phyloP scores from a whole-genome alignment of 2,329 filamentous ascomycete genomes.

The Penicillium digitatum region DNA sequence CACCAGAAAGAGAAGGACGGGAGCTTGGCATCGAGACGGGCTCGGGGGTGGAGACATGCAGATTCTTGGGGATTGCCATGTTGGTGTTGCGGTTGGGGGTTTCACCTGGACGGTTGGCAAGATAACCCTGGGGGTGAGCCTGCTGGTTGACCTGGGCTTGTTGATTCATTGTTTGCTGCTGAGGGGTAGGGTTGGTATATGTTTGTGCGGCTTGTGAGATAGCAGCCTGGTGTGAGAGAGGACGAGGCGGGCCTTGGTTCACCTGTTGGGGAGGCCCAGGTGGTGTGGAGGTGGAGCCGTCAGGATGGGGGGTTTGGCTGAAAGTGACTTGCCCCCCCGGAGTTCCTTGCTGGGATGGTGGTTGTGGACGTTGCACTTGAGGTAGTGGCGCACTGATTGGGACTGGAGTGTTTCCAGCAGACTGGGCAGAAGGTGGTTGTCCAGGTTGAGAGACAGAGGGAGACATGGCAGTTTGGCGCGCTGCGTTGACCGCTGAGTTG shows the following conservation, averaged over 20 bases:
- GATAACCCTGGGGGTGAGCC: slow-evolving; percentile 41
- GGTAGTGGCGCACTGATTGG: slow-evolving; percentile 21
- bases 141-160: slow-evolving; percentile 36
- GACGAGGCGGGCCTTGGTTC: slow-evolving; percentile 39
- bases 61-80: slow-evolving; percentile 77
- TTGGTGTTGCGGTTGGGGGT: slow-evolving; percentile 52
- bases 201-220: slow-evolving; percentile 45
- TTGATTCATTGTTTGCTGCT: slow-evolving; percentile 29
- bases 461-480: slow-evolving; percentile 40
- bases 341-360: slow-evolving; percentile 30
- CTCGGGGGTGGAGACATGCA: slow-evolving; percentile 67
- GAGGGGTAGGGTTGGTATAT: slow-evolving; percentile 37
- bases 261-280: slow-evolving; percentile 29
- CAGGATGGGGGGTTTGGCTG: slow-evolving; percentile 30
- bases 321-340: slow-evolving; percentile 29
- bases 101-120: slow-evolving; percentile 40
- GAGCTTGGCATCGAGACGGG: slow-evolving; percentile 68
- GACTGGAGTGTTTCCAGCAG: slow-evolving; percentile 25
- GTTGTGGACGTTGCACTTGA: slow-evolving; percentile 26
- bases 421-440: slow-evolving; percentile 30
- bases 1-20: slow-evolving; percentile 79
- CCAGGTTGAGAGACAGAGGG: slow-evolving; percentile 34
- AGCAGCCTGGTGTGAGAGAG: slow-evolving; percentile 46
- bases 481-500: slow-evolving; percentile 47
- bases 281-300: slow-evolving; percentile 33